Base-by-base conservation (phyloP, 176 grass and related monocot species). In the Phoenix roebelenii region DNA sequence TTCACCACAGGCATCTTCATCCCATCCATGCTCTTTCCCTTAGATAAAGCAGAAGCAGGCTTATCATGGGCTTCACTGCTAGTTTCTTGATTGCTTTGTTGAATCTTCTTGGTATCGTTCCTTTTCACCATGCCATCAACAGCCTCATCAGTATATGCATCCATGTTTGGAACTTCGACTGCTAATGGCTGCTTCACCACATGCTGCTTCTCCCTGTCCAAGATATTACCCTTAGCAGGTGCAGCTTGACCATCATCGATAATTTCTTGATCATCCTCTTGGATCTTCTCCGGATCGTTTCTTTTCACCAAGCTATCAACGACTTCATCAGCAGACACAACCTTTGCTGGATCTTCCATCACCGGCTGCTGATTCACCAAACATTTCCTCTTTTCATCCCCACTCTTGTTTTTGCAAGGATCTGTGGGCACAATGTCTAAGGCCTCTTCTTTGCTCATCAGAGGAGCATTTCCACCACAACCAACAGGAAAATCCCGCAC, bases 401-500 rank as follows among this genome's bases (percentile, higher is more conserved):
- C 72, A 54, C 19, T 52, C 23, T 61, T 56, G 1, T 44, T 44
- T 44, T 44, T 44, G 6, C 10, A 12, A 44, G 35, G 35, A 44
- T 5, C 5, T 19, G 24, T 14, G n/a, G 52, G 44, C 68, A 24
- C 28, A 76, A 76, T 67, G 59, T 60, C n/a, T 15, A 67, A 1
- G 19, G 35, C 7, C 51, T 63, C 22, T 25, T 59, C 10, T 28
- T 55, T 16, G 44, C 5, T 57, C 44, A 9, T 20, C 12, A 17
- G 24, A 16, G 25, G 22, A 63, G 23, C 59, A 49, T 51, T 59
- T 55, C 65, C 60, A 50, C 75, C 78, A 61, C 83, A 90, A 12
- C 75, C 72, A 20, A 67, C 73, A 16, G 92, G 86, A 69, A 71
- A 85, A 23, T 10, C 69, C 29, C 80, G 83, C 23, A 79, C 3